Conservation (phyloP, 495 filamentous ascomycete genomes). For the Xylaria castorea region DNA sequence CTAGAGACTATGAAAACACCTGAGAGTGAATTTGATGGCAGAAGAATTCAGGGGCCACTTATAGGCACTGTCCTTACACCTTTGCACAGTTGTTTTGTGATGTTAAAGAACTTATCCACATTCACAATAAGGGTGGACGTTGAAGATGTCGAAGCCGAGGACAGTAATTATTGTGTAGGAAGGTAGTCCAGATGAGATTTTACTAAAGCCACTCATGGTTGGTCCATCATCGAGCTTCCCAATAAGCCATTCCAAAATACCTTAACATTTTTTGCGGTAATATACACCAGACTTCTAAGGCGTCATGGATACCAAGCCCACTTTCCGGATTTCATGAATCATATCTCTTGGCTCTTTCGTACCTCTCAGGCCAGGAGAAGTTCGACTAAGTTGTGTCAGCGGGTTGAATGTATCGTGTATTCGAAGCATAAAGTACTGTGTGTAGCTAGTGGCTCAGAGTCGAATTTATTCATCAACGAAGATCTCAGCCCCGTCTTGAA, state of each 20-base stretch:
- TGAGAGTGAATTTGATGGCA: neutral
- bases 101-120: neutral
- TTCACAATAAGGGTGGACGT: neutral
- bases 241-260: neutral
- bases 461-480: constrained; percentile 40
- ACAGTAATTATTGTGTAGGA: neutral
- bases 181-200: too few species aligned
- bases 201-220: neutral
- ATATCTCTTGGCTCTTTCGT: neutral
- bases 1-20: neutral
- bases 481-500: constrained; percentile 46
- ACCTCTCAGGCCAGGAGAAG: neutral
- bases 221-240: neutral
- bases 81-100: neutral
- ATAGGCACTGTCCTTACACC: neutral
- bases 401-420: neutral
- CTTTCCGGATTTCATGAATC: neutral
- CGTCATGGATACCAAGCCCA: neutral
- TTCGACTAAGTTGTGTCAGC: neutral
- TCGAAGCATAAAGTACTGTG: neutral
- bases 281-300: neutral
- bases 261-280: neutral
- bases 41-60: neutral
- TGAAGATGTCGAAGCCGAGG: neutral
- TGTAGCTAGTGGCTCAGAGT: constrained; percentile 22